Evolutionary conservation across 1,284 basidiomycete species (phyloP).

Genomic region (Coniophora puteana): DNA sequence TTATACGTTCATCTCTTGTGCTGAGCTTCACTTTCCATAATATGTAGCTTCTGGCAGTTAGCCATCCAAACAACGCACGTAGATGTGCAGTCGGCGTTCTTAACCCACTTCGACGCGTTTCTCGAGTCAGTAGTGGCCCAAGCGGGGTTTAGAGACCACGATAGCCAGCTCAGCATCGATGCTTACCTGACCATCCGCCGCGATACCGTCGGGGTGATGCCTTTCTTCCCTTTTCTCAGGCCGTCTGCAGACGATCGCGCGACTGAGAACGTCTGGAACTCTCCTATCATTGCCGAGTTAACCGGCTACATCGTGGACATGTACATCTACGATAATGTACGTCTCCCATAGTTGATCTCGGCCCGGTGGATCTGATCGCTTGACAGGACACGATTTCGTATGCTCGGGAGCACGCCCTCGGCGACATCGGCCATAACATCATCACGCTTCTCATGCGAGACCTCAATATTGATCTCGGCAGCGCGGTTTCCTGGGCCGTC

Average conservation of each 20-base stretch:
- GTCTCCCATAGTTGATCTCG: slow-evolving; percentile 8
- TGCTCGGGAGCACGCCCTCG: neutral
- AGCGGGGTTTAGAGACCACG: slow-evolving; percentile 5
- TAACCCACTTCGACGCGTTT: slow-evolving; percentile 14
- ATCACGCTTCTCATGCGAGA: slow-evolving; percentile 20
- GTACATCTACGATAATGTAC: slow-evolving; percentile 11
- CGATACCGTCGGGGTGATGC: slow-evolving; percentile 3
- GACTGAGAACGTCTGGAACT: slow-evolving; percentile 9
- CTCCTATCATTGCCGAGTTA: slow-evolving; percentile 4
- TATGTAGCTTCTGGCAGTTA: slow-evolving; percentile 9
- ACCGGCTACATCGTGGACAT: slow-evolving; percentile 17
- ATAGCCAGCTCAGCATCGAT: slow-evolving; percentile 5
- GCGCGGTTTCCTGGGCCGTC: slow-evolving; percentile 23
- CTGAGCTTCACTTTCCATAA: neutral
- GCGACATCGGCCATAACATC: neutral
- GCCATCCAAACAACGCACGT: slow-evolving; percentile 9
- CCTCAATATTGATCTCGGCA: slow-evolving; percentile 19
- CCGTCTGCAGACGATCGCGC: slow-evolving; percentile 15
- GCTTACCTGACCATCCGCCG: slow-evolving; percentile 9
- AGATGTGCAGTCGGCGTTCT: slow-evolving; percentile 9
- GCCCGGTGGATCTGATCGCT: slow-evolving; percentile 1
- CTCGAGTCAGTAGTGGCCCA: slow-evolving; percentile 11
- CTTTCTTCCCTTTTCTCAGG: slow-evolving; percentile 12
- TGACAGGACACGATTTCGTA: neutral
- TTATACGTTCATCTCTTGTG: neutral